Evolutionary conservation across 169 alveolate genomes (phyloP), one percentile per base, ranked within the genome.

Genomic region (Plasmodium reichenowi): DNA sequence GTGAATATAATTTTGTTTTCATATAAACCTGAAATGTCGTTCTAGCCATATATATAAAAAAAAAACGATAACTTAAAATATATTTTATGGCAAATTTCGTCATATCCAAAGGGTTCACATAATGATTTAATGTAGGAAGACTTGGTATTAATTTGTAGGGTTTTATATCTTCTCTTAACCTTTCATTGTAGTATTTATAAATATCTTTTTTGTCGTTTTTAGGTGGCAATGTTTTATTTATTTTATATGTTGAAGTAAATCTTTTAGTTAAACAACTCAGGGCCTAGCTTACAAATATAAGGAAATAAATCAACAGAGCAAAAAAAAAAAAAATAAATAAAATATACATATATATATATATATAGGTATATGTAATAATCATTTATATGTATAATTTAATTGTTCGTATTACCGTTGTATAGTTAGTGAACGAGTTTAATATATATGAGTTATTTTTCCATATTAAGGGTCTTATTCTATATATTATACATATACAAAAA

Each of bases 41-140:
- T 38, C 97, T 87, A 22, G 97, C 97, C 97, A 95, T 95, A 74
- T 94, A 95, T 38, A 95, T 95, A 91, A 95, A 95, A 90, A 94
- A 92, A 83, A 94, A 94, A 24, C 97, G 93, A 67, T 74, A 95
- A 54, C 96, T 95, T 71, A 94, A 72, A 56, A 95, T 92, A 66
- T 92, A 95, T 24, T 93, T 94, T 1, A 93, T 72, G 12, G 97
- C 94, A 75, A 95, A 95, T 70, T 88, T 87, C 0, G 93, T 80
- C 95, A 95, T 94, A 29, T 94, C 92, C 26, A 92, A 45, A 8
- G 96, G 94, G 76, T 73, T 89, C 52, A 78, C 93, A 68, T 93
- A 88, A 60, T 80, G 90, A 47, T 68, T 80, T 67, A 80, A 12
- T 71, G 90, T 26, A 54, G 90, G 90, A 29, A 80, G 54, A 45